Evolutionary conservation across 768 basidiomycete species (phyloP).

Genomic region (Russula griseocarnosa): DNA sequence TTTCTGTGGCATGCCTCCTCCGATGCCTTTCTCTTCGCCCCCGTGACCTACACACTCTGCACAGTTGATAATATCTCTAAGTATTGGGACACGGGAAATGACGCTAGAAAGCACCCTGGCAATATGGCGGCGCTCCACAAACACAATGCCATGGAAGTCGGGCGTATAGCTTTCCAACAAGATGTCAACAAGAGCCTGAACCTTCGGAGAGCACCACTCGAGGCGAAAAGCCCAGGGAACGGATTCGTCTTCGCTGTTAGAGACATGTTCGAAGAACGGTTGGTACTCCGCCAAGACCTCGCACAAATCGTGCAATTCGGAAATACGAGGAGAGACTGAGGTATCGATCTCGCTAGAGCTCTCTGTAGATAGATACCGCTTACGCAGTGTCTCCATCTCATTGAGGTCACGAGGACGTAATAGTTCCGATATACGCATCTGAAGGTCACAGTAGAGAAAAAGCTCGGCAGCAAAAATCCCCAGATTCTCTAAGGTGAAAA

Average conservation of each 20-base stretch:
- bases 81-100: constrained; percentile 54
- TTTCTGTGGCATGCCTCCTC: constrained; percentile 50
- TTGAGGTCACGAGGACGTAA: constrained; percentile 32
- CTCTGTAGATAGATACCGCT: constrained; percentile 22
- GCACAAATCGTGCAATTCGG: constrained; percentile 39
- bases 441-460: constrained; percentile 61
- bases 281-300: constrained; percentile 46
- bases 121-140: constrained; percentile 81
- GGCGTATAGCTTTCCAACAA: constrained; percentile 51
- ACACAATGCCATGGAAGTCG: constrained; percentile 77
- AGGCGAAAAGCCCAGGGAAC: constrained; percentile 34
- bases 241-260: constrained; percentile 42
- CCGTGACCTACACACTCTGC: constrained; percentile 68
- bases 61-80: constrained; percentile 54
- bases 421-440: constrained; percentile 45
- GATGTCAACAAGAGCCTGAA: constrained; percentile 57
- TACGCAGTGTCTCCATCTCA: constrained; percentile 31
- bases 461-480: constrained; percentile 74
- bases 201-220: constrained; percentile 72
- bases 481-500: constrained; percentile 55
- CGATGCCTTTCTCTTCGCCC: constrained; percentile 38
- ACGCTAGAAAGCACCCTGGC: constrained; percentile 66
- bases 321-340: background rate
- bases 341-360: background rate
- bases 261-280: constrained; percentile 38